Conservation (phyloP, 331 rosid species). For the Malus hybrid region DNA sequence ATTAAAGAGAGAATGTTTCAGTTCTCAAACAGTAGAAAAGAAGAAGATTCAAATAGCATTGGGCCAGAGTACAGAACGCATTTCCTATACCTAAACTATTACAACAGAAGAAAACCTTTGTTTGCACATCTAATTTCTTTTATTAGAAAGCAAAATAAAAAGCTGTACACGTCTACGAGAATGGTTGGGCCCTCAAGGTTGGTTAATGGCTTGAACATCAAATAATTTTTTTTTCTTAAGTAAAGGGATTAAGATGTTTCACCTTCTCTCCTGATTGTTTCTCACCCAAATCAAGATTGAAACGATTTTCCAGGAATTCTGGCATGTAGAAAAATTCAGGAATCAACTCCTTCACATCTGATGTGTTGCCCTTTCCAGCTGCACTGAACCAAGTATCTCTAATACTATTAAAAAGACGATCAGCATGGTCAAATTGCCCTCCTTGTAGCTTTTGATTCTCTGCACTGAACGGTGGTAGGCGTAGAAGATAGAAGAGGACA, state of each 20-base stretch:
- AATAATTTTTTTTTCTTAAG: not conserved
- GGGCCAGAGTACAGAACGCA: not conserved
- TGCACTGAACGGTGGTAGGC: conserved; percentile 88
- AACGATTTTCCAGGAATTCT: conserved; percentile 77
- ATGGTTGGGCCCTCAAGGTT: not conserved
- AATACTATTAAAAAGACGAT: conserved; percentile 96
- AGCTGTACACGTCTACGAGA: not conserved
- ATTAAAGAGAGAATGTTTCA: conserved; percentile 10
- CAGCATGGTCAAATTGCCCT: conserved; percentile 99
- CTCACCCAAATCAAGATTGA: conserved; percentile 98
- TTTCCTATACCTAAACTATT: not conserved
- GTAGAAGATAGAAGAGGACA: conserved; percentile 94
- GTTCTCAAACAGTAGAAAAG: not conserved
- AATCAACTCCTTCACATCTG: conserved; percentile 97
- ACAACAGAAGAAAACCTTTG: not conserved
- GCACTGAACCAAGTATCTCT: conserved; percentile 98
- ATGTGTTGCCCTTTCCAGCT: conserved; percentile 97
- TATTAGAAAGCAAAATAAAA: no score
- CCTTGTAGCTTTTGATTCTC: conserved; percentile 99
- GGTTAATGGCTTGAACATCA: not conserved
- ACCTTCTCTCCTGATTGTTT: conserved; percentile 99
- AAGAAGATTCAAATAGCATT: not conserved
- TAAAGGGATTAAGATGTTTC: not conserved
- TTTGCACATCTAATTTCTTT: not conserved
- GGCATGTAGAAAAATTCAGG: conserved; percentile 99